Conservation (phyloP, 2,329 filamentous ascomycete genomes). For the Bipolaris victoriae region DNA sequence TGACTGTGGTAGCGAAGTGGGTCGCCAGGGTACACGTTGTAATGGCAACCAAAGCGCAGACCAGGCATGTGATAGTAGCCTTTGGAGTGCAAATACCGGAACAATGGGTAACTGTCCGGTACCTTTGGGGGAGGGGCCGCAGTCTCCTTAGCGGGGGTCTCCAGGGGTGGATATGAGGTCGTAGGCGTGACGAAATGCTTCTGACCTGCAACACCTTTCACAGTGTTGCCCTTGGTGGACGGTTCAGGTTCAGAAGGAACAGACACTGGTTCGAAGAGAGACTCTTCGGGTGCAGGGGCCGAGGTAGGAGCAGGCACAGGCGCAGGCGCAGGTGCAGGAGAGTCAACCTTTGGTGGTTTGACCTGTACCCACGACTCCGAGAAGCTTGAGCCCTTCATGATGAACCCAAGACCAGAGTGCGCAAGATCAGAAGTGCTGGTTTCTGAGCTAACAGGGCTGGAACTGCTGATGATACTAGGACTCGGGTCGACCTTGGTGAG, state of each 20-base stretch:
- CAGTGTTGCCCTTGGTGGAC: slow-evolving; percentile 9
- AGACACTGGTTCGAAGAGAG: slow-evolving; percentile 34
- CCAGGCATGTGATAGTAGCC: slow-evolving; percentile 92
- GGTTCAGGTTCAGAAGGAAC: slow-evolving; percentile 20
- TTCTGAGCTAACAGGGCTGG: slow-evolving; percentile 10
- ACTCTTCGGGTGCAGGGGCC: slow-evolving; percentile 12
- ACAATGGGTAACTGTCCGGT: slow-evolving; percentile 69
- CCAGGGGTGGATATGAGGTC: slow-evolving; percentile 52
- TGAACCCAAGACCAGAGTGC: slow-evolving; percentile 28
- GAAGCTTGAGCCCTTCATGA: slow-evolving; percentile 38
- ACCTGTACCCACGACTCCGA: slow-evolving; percentile 16
- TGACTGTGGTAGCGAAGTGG: slow-evolving; percentile 94
- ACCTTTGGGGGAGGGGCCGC: slow-evolving; percentile 44
- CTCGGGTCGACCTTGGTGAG: background rate
- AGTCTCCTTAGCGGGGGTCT: slow-evolving; percentile 19
- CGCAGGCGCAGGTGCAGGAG: background rate
- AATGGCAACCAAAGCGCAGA: slow-evolving; percentile 90
- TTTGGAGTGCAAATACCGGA: slow-evolving; percentile 75
- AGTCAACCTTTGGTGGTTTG: slow-evolving; percentile 13
- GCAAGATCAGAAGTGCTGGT: slow-evolving; percentile 8
- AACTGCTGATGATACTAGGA: background rate
- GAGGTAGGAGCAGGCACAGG: background rate
- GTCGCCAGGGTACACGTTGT: slow-evolving; percentile 94
- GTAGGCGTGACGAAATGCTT: slow-evolving; percentile 53
- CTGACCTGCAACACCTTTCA: slow-evolving; percentile 26